phyloP scores from a whole-genome alignment of 2,329 filamentous ascomycete genomes.

The Claviceps monticola region DNA sequence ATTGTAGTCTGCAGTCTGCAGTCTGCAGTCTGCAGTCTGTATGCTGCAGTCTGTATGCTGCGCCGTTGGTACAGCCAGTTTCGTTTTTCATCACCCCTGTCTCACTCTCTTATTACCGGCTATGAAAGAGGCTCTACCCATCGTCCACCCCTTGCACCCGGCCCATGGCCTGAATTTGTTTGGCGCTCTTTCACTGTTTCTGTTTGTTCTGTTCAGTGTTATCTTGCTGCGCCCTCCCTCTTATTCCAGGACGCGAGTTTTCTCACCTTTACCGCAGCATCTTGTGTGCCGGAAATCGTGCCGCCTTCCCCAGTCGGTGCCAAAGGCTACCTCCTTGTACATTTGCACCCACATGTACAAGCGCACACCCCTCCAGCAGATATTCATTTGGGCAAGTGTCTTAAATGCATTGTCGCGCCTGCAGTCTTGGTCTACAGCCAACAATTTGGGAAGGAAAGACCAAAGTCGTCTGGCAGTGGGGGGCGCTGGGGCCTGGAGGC shows the following conservation, averaged over 20 bases:
- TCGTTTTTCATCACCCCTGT: background rate
- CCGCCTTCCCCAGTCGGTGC: background rate
- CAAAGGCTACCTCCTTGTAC: background rate
- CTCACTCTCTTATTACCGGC: background rate
- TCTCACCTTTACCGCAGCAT: background rate
- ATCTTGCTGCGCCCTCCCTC: background rate
- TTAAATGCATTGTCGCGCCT: background rate
- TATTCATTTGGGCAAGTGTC: background rate
- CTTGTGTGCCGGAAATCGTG: background rate
- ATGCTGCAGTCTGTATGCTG: background rate
- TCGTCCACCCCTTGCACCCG: constrained; percentile 7
- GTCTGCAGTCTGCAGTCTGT: background rate
- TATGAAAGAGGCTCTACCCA: background rate
- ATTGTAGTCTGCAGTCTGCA: background rate
- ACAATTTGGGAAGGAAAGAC: background rate
- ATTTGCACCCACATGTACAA: background rate
- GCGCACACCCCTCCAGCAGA: background rate
- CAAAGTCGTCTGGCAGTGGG: background rate
- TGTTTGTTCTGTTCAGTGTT: background rate
- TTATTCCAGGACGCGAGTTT: background rate
- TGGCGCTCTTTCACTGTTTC: background rate
- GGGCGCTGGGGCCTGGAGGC: constrained; percentile 1
- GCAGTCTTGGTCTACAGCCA: background rate
- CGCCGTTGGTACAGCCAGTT: background rate
- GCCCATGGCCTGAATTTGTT: constrained; percentile 7